These are phyloP conservation scores for Mucor sp. DNA, from an alignment of 371 early-diverging fungal genomes.

Conservation along the genomic window DNA sequence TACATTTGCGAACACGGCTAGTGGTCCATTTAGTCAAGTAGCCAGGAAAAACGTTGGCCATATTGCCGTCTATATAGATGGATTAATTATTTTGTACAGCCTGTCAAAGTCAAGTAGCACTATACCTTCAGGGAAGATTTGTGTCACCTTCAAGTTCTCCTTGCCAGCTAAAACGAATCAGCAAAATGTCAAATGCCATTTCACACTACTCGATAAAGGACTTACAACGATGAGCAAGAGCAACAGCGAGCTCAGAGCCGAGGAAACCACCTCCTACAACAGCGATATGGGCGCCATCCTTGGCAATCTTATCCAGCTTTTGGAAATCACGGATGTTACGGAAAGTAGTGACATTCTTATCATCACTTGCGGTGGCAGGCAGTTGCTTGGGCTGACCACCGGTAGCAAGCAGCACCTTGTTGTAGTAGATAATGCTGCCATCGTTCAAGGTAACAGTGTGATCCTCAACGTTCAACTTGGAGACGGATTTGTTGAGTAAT, in stretches of 20 bases:
- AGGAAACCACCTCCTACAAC: slow-evolving; percentile 80
- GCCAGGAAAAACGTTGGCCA: slow-evolving; percentile 72
- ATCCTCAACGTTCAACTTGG: slow-evolving; percentile 62
- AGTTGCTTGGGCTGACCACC: slow-evolving; percentile 70
- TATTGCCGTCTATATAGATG: slow-evolving; percentile 56
- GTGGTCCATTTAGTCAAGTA: slow-evolving; percentile 78
- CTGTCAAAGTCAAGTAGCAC: neutral
- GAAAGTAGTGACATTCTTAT: slow-evolving; percentile 60
- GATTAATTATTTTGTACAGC: neutral
- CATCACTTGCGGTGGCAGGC: slow-evolving; percentile 33
- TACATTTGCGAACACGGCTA: slow-evolving; percentile 53
- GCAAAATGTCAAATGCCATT: neutral
- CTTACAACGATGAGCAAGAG: slow-evolving; percentile 62
- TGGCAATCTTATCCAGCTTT: slow-evolving; percentile 53
- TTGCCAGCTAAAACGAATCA: slow-evolving; percentile 35
- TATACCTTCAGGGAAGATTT: slow-evolving; percentile 70
- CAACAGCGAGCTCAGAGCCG: slow-evolving; percentile 74
- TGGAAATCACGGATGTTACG: slow-evolving; percentile 68
- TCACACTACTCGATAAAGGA: neutral
- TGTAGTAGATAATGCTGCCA: slow-evolving; percentile 64
- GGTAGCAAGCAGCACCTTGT: slow-evolving; percentile 74
- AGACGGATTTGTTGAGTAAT: slow-evolving; percentile 50
- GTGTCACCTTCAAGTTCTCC: slow-evolving; percentile 62
- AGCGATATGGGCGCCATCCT: slow-evolving; percentile 59
- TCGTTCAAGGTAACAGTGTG: slow-evolving; percentile 62